These are phyloP conservation scores for Fusarium staphyleae DNA, from an alignment of 2,329 filamentous ascomycete genomes.

Conservation along the genomic window DNA sequence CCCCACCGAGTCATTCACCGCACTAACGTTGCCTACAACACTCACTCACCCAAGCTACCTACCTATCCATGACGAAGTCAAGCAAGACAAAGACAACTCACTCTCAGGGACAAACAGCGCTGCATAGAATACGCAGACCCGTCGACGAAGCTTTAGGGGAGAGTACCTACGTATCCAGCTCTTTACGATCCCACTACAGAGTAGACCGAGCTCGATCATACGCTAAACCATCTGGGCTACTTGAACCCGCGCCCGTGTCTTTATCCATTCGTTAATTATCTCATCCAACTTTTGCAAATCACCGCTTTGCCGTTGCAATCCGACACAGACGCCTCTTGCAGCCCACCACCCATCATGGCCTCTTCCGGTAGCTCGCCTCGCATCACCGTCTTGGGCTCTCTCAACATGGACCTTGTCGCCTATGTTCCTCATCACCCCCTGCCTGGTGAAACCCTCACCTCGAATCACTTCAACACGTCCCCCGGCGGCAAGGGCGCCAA, in stretches of 20 bases:
- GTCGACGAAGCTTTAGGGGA: conserved; percentile 5
- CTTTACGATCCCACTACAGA: background rate
- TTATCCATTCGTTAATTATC: conserved; percentile 5
- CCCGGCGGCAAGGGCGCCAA: conserved; percentile 95
- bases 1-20: background rate
- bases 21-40: background rate
- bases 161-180: conserved; percentile 4
- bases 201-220: background rate
- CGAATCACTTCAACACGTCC: conserved; percentile 78
- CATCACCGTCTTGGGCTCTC: conserved; percentile 88
- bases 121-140: background rate
- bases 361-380: conserved; percentile 42
- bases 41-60: background rate
- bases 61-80: background rate
- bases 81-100: conserved; percentile 1
- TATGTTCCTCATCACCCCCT: conserved; percentile 83
- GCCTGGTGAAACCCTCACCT: conserved; percentile 87
- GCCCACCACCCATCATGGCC: conserved; percentile 27
- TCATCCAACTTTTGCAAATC: conserved; percentile 4
- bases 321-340: background rate
- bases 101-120: conserved; percentile 3
- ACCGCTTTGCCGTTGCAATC: conserved; percentile 2
- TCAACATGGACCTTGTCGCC: conserved; percentile 94
- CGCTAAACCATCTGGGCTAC: background rate
- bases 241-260: conserved; percentile 5